These are phyloP conservation scores for Licmophora abbreviata DNA, from an alignment of 108 stramenopile genomes.

Conservation along the genomic window DNA sequence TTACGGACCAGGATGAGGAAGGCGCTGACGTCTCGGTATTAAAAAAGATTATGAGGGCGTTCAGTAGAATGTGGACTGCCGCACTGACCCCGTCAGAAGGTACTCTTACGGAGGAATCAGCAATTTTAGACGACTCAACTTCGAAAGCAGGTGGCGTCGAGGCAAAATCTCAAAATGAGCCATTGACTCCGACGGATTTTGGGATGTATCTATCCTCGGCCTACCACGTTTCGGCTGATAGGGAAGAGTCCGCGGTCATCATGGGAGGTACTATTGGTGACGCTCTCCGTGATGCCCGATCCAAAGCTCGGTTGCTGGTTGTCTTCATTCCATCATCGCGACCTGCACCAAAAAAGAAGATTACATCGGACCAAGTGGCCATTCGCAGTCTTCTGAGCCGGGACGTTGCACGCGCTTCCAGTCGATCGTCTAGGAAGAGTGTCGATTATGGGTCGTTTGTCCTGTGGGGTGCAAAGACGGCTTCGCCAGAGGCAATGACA, in stretches of 20 bases:
- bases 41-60: no score
- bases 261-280: conserved; percentile 35
- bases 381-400: conserved; percentile 43
- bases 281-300: conserved; percentile 42
- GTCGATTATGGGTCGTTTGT: conserved; percentile 40
- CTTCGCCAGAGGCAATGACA: conserved; percentile 33
- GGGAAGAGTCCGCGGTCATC: conserved; percentile 7
- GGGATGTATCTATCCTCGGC: background rate
- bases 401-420: conserved; percentile 37
- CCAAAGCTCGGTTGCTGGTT: conserved; percentile 57
- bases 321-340: conserved; percentile 58
- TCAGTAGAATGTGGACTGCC: background rate
- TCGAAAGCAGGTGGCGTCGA: background rate
- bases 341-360: conserved; percentile 10
- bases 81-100: background rate
- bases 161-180: background rate
- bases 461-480: conserved; percentile 57
- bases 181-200: background rate
- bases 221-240: background rate
- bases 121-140: no score
- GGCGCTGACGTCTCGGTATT: no score
- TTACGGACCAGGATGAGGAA: background rate
- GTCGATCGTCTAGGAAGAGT: conserved; percentile 41
- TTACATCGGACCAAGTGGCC: conserved; percentile 19
- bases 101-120: background rate